Evolutionary conservation across 1,284 basidiomycete species (phyloP), one percentile per base, ranked within the genome.

Genomic region (Tilletia walkeri): DNA sequence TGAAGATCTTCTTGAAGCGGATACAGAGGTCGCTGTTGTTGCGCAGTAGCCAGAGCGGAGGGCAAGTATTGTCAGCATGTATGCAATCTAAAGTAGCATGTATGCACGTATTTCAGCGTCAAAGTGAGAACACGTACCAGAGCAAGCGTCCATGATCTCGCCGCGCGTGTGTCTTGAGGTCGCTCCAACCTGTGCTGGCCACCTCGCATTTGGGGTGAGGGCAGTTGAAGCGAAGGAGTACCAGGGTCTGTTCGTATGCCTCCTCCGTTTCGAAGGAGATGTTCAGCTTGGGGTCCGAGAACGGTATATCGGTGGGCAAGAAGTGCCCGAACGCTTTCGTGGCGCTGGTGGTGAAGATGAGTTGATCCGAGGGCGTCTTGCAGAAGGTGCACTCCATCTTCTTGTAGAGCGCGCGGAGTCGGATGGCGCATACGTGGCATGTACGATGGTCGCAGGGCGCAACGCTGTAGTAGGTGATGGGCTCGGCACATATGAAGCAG

Each of bases 401-500:
- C 73, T 98, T 98, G 87, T 98, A 99, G 70, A 99, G 87, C 0
- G 93, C 94, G 39, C 94, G 86, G 36, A 99, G 85, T n/a, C 95
- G 89, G 66, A 98, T 85, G 0, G 93, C 90, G 81, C 95, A 99
- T 69, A 96, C 90, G 85, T 95, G 92, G 85, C 93, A 95, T 6
- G 92, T 94, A 54, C 91, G 87, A 84, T 99, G 95, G 81, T 94
- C 93, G 85, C 95, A 99, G 66, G 91, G 89, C 7, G 93, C 91
- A 18, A 97, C 85, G 10, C 92, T 90, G 84, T 90, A 95, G 82
- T 93, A 95, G 80, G 91, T 93, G 83, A 97, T 89, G 2, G 91
- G 91, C 82, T 99, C 94, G 0, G 95, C 94, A 80, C 95, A 99
- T 84, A 99, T 98, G 87, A 91, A 95, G 85, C 96, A 99, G 3